Evolutionary conservation across 139 green algal species (phyloP).

Genomic region (Deuterostichococcus epilithicus): DNA sequence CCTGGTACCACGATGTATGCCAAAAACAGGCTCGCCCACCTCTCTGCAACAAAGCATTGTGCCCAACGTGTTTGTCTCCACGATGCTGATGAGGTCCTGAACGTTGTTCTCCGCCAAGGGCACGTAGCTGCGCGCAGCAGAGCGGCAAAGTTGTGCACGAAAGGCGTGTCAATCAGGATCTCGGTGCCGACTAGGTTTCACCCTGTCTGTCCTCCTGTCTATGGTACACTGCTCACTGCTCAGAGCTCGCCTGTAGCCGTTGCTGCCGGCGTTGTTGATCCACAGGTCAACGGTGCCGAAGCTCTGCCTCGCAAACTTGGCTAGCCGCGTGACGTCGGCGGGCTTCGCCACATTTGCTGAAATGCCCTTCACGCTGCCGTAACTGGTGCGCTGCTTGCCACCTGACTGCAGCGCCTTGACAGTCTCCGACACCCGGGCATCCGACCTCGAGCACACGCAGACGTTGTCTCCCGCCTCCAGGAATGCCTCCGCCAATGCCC

Average conservation of each 20-base stretch:
- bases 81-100: slow-evolving; percentile 71
- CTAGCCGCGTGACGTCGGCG: slow-evolving; percentile 57
- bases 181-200: too few relatives aligned
- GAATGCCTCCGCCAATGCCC: slow-evolving; percentile 78
- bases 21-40: slow-evolving; percentile 32
- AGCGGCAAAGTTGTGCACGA: not conserved
- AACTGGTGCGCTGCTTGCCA: not conserved
- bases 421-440: not conserved
- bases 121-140: slow-evolving; percentile 38
- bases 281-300: slow-evolving; percentile 62
- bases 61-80: slow-evolving; percentile 90
- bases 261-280: slow-evolving; percentile 80
- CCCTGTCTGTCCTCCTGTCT: too few relatives aligned
- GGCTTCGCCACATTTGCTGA: slow-evolving; percentile 59
- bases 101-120: slow-evolving; percentile 61
- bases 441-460: slow-evolving; percentile 64
- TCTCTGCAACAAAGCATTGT: slow-evolving; percentile 86
- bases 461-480: slow-evolving; percentile 60
- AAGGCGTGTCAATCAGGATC: too few relatives aligned
- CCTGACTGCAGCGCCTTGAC: not conserved
- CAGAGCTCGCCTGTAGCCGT: slow-evolving; percentile 63
- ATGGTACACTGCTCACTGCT: too few relatives aligned
- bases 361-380: slow-evolving; percentile 30
- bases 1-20: not conserved
- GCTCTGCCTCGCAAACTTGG: slow-evolving; percentile 49